Conservation (phyloP, 1,139 yeast species). For the Yamadazyma dendronema region DNA sequence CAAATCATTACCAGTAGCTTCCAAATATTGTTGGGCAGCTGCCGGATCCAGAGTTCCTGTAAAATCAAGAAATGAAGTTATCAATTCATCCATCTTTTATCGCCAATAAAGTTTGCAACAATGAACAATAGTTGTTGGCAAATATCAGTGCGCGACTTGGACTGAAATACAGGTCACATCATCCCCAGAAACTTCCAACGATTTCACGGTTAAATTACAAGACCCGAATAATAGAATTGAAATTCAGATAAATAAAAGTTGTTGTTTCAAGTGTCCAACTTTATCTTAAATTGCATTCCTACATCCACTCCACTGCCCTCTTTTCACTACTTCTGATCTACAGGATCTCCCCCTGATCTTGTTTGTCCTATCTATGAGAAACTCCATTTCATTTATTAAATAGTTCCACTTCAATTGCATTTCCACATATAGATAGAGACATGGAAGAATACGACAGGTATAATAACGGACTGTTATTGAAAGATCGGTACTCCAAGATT, state of each 20-base stretch:
- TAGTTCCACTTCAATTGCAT: not conserved
- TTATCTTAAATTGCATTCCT: too few relatives aligned
- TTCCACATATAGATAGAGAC: not conserved
- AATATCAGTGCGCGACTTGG: not conserved
- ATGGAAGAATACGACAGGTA: conserved; percentile 53
- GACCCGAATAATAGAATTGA: too few relatives aligned
- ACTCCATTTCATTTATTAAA: not conserved
- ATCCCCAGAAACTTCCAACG: not conserved
- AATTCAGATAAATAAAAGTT: too few relatives aligned
- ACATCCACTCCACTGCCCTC: too few relatives aligned
- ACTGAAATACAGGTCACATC: conserved; percentile 1
- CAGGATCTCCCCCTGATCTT: too few relatives aligned
- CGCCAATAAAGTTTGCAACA: not conserved
- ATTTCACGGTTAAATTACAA: too few relatives aligned
- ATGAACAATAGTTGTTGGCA: not conserved
- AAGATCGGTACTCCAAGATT: conserved; percentile 64
- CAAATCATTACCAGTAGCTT: conserved; percentile 73
- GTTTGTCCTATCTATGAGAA: not conserved
- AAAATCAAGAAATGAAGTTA: conserved; percentile 75
- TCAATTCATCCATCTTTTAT: conserved; percentile 17
- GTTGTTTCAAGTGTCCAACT: too few relatives aligned
- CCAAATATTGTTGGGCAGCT: conserved; percentile 75
- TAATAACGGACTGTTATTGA: conserved; percentile 61
- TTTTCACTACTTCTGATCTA: not conserved
- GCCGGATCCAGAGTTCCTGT: conserved; percentile 72